These are phyloP conservation scores for Ustilago shanxiensis DNA, from an alignment of 1,284 basidiomycete species.

Conservation along the genomic window DNA sequence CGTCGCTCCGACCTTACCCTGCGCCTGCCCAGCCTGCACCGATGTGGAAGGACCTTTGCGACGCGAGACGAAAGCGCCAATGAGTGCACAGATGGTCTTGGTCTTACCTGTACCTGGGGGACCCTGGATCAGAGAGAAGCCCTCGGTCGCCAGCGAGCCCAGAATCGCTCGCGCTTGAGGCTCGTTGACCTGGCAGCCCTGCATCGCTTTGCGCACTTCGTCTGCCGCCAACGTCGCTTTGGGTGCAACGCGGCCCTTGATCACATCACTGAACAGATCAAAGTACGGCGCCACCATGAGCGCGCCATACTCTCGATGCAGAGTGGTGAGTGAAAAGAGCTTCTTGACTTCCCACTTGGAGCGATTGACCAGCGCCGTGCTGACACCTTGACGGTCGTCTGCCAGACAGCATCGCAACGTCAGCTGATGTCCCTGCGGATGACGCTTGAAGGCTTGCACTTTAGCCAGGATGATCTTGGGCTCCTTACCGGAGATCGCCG, in stretches of 20 bases:
- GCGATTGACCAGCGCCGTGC: conserved; percentile 73
- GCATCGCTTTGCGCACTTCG: conserved; percentile 77
- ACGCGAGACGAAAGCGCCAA: conserved; percentile 82
- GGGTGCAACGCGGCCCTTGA: conserved; percentile 76
- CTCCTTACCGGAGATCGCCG: conserved; percentile 78
- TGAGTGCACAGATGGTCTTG: conserved; percentile 95
- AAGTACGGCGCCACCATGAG: conserved; percentile 86
- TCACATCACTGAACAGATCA: conserved; percentile 79
- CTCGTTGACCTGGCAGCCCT: conserved; percentile 83
- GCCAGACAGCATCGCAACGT: conserved; percentile 72
- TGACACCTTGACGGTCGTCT: conserved; percentile 70
- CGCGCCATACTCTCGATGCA: conserved; percentile 91
- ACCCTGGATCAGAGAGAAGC: conserved; percentile 94
- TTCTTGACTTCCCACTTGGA: conserved; percentile 83
- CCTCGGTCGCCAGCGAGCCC: conserved; percentile 79
- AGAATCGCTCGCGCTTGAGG: conserved; percentile 93
- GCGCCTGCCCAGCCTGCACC: conserved; percentile 34
- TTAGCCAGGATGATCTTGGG: conserved; percentile 77
- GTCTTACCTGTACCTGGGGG: conserved; percentile 99
- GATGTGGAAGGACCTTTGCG: conserved; percentile 49
- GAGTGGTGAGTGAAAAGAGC: conserved; percentile 88
- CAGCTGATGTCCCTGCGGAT: conserved; percentile 73
- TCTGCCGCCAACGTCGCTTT: conserved; percentile 72
- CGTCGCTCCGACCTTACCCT: conserved; percentile 37
- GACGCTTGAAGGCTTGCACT: conserved; percentile 77